These are phyloP conservation scores for Chaetothyriales sp. DNA, from an alignment of 2,329 filamentous ascomycete genomes.

Conservation along the genomic window DNA sequence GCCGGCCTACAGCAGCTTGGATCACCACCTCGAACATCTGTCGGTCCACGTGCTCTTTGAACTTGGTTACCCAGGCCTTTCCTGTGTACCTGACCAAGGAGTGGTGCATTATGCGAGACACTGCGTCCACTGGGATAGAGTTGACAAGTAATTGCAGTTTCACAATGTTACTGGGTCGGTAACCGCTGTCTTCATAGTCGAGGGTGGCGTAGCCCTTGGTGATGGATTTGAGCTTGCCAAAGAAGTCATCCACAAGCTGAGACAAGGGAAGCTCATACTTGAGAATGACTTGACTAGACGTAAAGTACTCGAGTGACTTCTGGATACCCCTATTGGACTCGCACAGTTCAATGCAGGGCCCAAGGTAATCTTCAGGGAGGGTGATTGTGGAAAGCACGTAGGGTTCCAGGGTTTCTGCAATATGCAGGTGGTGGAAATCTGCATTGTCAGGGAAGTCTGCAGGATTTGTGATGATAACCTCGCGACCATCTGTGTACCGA, in stretches of 20 bases:
- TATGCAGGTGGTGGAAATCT: slow-evolving; percentile 38
- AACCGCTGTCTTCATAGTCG: slow-evolving; percentile 92
- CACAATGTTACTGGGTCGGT: slow-evolving; percentile 61
- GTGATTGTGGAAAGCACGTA: slow-evolving; percentile 76
- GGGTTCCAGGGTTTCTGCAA: slow-evolving; percentile 52
- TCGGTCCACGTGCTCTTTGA: slow-evolving; percentile 89
- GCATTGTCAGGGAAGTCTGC: slow-evolving; percentile 66
- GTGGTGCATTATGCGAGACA: slow-evolving; percentile 73
- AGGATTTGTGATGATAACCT: slow-evolving; percentile 70
- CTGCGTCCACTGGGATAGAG: slow-evolving; percentile 81
- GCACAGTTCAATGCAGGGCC: slow-evolving; percentile 87
- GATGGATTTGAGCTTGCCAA: slow-evolving; percentile 83
- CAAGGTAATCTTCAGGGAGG: slow-evolving; percentile 83
- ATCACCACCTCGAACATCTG: slow-evolving; percentile 98
- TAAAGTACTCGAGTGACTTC: slow-evolving; percentile 78
- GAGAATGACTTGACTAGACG: slow-evolving; percentile 78
- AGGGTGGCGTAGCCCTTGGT: slow-evolving; percentile 93
- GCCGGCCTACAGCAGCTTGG: slow-evolving; percentile 69
- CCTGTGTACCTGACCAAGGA: slow-evolving; percentile 71
- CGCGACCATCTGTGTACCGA: slow-evolving; percentile 59
- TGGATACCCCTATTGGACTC: slow-evolving; percentile 80
- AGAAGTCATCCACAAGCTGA: slow-evolving; percentile 89
- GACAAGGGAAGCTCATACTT: slow-evolving; percentile 81
- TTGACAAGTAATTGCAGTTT: slow-evolving; percentile 92
- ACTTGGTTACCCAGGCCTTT: slow-evolving; percentile 79